phyloP scores from a whole-genome alignment of 176 grass and related monocot species.

The Cenchrus americanus region DNA sequence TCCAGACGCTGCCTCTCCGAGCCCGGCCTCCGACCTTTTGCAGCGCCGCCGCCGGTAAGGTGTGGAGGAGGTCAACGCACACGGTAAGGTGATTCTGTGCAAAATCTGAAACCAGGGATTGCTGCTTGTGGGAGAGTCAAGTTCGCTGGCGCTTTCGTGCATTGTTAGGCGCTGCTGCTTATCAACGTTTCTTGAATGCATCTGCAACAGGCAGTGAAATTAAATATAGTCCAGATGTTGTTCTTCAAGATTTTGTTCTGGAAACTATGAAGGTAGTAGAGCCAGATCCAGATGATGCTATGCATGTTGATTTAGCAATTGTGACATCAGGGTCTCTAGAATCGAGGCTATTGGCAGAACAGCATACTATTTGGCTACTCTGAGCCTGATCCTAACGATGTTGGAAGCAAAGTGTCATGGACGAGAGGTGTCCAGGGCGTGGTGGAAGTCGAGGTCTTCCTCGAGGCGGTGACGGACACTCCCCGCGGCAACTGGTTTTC shows the following conservation, averaged over 20 bases:
- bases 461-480: too few relatives aligned
- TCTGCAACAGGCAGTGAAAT: conserved; percentile 23
- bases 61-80: too few relatives aligned
- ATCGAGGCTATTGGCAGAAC: conserved; percentile 25
- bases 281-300: conserved; percentile 50
- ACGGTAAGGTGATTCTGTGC: too few relatives aligned
- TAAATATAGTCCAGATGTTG: conserved; percentile 45
- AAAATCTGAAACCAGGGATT: conserved; percentile 35
- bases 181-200: conserved; percentile 59
- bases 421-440: too few relatives aligned
- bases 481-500: too few relatives aligned
- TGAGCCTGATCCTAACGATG: conserved; percentile 51
- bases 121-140: conserved; percentile 61
- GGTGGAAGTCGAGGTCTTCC: too few relatives aligned
- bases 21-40: too few relatives aligned
- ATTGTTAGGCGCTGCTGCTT: conserved; percentile 78
- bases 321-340: not conserved
- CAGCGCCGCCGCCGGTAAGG: too few relatives aligned
- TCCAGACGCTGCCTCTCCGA: too few relatives aligned
- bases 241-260: conserved; percentile 32
- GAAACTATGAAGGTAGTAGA: conserved; percentile 9
- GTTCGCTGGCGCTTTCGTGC: conserved; percentile 44
- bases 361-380: conserved; percentile 32
- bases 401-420: not conserved
- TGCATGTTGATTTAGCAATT: conserved; percentile 36